Evolutionary conservation across 768 basidiomycete species (phyloP), one percentile per base, ranked within the genome.

Genomic region (Exidia glandulosa): DNA sequence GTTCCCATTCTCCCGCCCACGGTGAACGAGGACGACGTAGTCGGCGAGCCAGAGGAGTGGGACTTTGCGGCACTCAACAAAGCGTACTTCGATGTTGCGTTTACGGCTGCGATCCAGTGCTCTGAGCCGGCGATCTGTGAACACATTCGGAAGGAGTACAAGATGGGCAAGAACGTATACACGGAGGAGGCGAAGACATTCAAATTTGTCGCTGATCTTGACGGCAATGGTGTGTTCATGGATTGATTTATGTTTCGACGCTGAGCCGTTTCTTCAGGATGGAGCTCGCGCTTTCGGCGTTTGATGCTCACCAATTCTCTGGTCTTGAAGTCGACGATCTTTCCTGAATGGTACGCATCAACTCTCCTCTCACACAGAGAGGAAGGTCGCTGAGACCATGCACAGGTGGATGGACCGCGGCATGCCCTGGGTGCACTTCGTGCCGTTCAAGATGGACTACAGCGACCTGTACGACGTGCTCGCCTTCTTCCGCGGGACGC

Each of bases 351-450:
- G 87, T 83, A 66, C 13, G 72, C n/a, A n/a, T 63, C 31, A 3
- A 37, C 56, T 57, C 57, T 27, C 57, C 7, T n/a, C n/a, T n/a
- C n/a, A n/a, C n/a, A n/a, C n/a, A n/a, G n/a, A n/a, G n/a, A n/a
- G n/a, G n/a, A 34, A 23, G 12, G 33, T n/a, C 36, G 25, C 7
- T 59, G 31, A 58, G 32, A 48, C 31, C 37, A n/a, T n/a, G 62
- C 9, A 14, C 62, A 83, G 82, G 82, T 85, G 73, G 61, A 73
- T 70, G 14, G 80, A 83, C 59, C 78, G 83, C 13, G 73, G 84
- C 50, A 77, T 74, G 32, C 84, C 86, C 0, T 88, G 86, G 86
- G 74, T 87, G 10, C 87, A 88, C 68, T 90, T 88, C 66, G 77
- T 89, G 1, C 87, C 87, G 2, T 74, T 88, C 3, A 80, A 76